Base-by-base conservation (phyloP, 1,284 basidiomycete species). In the Stygiomarasmius scandens region DNA sequence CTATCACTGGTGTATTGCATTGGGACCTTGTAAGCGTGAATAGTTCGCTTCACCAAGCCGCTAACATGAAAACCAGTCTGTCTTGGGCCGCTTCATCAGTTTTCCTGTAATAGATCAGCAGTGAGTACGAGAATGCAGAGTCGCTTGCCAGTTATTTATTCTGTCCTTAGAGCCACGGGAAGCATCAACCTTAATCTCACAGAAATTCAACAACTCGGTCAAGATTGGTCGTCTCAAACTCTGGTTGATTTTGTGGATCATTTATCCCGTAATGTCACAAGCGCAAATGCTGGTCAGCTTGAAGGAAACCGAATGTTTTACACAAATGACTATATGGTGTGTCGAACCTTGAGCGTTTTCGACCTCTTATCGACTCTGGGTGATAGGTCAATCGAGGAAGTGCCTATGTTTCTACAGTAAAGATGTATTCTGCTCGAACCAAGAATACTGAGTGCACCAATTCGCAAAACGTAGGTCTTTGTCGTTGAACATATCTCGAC, bases 1-100 rank as follows among this genome's bases (percentile, higher is more conserved):
- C 76, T 6, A 54, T 78, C 41, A 87, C 86, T 1, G 71, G 76
- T 12, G 75, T 81, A 20, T 67, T 84, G 47, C 85, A 88, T 63
- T 89, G 85, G 84, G 86, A 89, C 62, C 83, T 86, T 63, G 85
- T 87, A 61, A 64, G n/a, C n/a, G n/a, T n/a, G n/a, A n/a, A n/a
- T n/a, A n/a, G 84, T 47, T 27, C 27, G 6, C 16, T 22, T 11
- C 22, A 20, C 69, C 24, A 27, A 5, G 5, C 6, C 45, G 23
- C 34, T 23, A 9, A n/a, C n/a, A 38, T 27, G 22, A 3, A 52
- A 16, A 12, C 14, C 20, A 86, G 83, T 87, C 84, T 61, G 80
- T 75, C 11, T 67, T 87, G 14, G 82, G 84, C 11, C 79, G 86
- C 2, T 84, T 88, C 62, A 80, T 89, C 61, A 82, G 78, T 52